Evolutionary conservation across 1,139 yeast species (phyloP), one percentile per base, ranked within the genome.

Genomic region (Saccharomyces pastorianus): DNA sequence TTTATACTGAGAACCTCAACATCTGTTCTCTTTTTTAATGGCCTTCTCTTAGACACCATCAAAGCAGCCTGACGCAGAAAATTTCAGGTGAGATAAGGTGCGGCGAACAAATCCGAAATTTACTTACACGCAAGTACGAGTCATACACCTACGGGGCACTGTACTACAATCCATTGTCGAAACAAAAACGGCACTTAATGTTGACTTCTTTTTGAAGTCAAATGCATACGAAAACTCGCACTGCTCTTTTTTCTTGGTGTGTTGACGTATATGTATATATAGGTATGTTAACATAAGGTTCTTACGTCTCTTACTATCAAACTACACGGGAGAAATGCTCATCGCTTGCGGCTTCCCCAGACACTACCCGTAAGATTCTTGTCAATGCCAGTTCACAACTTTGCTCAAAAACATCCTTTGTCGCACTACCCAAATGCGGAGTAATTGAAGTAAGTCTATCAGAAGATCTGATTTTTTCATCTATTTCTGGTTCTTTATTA

Each of bases 341-440:
- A 2, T 38, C 25, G 5, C 8, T 28, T 13, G 44, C 47, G 17
- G 26, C 28, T 26, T 32, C 48, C 14, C 52, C 52, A 17, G 34
- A 46, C 17, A 56, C 48, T 7, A 57, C 53, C 11, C 47, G 48
- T 29, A 60, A 32, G 9, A 64, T 60, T 47, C 62, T 63, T 14
- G 54, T 47, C 6, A 64, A 49, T 1, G 70, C 69, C 27, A 59
- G 50, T 34, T 64, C 67, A 46, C 66, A 61, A 46, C 65, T 61
- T 51, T 62, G 65, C 17, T 79, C 76, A 68, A 69, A 77, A 28
- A 77, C 71, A 47, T 79, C 80, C 38, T 72, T 70, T 0, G 95
- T 84, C 0, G 89, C 81, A 27, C 91, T 84, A 0, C 90, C 96
- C 52, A 86, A 69, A 67, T 88, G 96, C 6, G 96, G 96, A 11